phyloP scores from a whole-genome alignment of 805 yeast genomes.

The Candida hungchunana region DNA sequence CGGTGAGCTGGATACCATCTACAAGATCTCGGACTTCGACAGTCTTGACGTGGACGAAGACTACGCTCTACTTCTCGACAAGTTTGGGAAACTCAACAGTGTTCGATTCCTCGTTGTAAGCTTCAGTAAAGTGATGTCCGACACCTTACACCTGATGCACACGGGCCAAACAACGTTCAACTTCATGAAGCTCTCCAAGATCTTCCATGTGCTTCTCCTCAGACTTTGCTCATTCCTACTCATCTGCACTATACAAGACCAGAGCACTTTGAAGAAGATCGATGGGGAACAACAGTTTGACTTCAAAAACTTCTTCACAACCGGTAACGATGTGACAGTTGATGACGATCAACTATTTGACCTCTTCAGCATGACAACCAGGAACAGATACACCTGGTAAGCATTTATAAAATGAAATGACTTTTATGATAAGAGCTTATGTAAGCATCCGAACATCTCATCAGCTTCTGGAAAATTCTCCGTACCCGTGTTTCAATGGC shows the following conservation, averaged over 20 bases:
- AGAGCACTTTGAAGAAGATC: no score
- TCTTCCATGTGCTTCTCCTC: slow-evolving; percentile 14
- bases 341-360: slow-evolving; percentile 13
- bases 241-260: slow-evolving; percentile 5
- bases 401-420: no score
- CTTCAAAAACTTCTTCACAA: slow-evolving; percentile 11
- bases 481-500: no score
- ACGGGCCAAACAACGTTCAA: slow-evolving; percentile 11
- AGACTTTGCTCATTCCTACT: slow-evolving; percentile 14
- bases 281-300: no score
- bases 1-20: slow-evolving; percentile 7
- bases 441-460: no score
- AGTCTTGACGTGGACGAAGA: slow-evolving; percentile 12
- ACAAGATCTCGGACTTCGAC: slow-evolving; percentile 9
- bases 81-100: slow-evolving; percentile 10
- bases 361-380: slow-evolving; percentile 14
- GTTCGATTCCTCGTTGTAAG: slow-evolving; percentile 11
- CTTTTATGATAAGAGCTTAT: no score
- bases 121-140: slow-evolving; percentile 9
- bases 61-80: slow-evolving; percentile 1
- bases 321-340: slow-evolving; percentile 8
- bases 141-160: slow-evolving; percentile 11
- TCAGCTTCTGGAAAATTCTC: no score
- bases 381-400: slow-evolving; percentile 3
- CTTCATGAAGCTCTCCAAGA: slow-evolving; percentile 16